Evolutionary conservation across 2,329 filamentous ascomycete genomes (phyloP), one percentile per base, ranked within the genome.

Genomic region (Botrytis pseudocinerea): DNA sequence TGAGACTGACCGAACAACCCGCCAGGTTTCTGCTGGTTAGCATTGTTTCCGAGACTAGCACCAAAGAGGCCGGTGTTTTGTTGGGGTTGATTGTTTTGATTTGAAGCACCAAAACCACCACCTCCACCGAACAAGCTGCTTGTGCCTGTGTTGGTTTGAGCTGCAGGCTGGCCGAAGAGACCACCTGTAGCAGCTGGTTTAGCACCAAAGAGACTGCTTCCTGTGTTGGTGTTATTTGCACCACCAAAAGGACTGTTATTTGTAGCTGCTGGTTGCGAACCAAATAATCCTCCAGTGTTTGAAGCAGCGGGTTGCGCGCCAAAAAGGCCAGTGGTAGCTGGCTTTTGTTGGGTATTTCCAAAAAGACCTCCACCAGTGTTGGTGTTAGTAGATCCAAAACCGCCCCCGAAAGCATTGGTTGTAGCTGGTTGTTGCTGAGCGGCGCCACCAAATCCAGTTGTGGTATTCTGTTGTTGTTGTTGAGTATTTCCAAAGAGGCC

Each of bases 11-110:
- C 81, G 25, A 91, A 90, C 22, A 90, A 78, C n/a, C 85, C 83
- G n/a, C 65, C 64, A 5, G 88, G 86, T 77, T 89, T 89, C 72
- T 85, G 83, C 76, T 87, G 85, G 78, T 84, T 87, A 63, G 82
- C 83, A 76, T 86, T 80, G n/a, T 68, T 68, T 44, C 48, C 65
- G 16, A 85, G 76, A 51, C 78, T 61, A 35, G 32, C 79, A 22
- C 86, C 85, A 75, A 90, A 90, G 9, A 91, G 77, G 25, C 85
- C 83, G 73, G 82, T 77, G 79, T 83, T 82, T 77, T 81, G 73
- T 78, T 80, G 79, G 81, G 81, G 82, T 78, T 82, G 82, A 80
- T 81, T 74, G 79, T 82, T 76, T 75, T 82, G 75, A 74, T 80
- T 82, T 48, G 81, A 81, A 32, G 83, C 84, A 8, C 76, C 80